phyloP scores from a whole-genome alignment of 202 grass and related monocot genomes.

The Musa balbisiana region DNA sequence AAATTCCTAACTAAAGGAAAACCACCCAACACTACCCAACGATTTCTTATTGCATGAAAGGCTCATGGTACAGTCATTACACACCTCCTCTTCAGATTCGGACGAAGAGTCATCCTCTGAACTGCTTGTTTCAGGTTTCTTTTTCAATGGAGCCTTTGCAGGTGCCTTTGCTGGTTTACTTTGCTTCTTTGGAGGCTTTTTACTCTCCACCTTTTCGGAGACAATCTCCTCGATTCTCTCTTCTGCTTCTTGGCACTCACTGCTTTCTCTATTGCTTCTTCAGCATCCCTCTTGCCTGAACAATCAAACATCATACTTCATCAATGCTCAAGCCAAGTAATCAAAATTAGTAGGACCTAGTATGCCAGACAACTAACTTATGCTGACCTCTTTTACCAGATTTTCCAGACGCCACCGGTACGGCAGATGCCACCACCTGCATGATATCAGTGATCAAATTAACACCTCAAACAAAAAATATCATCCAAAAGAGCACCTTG shows the following conservation, averaged over 20 bases:
- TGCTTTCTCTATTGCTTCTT: slow-evolving; percentile 44
- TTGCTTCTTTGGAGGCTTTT: slow-evolving; percentile 54
- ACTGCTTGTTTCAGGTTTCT: slow-evolving; percentile 36
- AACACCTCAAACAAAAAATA: neutral
- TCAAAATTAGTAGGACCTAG: neutral
- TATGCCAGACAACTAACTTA: neutral
- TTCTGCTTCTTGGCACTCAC: slow-evolving; percentile 62
- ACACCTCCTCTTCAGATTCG: slow-evolving; percentile 61
- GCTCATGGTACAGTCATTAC: too few relatives aligned
- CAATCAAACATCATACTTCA: neutral
- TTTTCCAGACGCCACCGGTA: slow-evolving; percentile 2
- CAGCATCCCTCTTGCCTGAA: slow-evolving; percentile 48
- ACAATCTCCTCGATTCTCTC: slow-evolving; percentile 20
- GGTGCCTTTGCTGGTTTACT: too few relatives aligned
- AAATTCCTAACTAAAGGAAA: too few relatives aligned
- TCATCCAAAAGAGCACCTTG: neutral
- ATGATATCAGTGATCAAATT: neutral
- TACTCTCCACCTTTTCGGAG: slow-evolving; percentile 7
- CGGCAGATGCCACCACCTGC: slow-evolving; percentile 16
- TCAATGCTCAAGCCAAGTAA: neutral
- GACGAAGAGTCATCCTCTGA: slow-evolving; percentile 36
- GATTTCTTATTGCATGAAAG: too few relatives aligned
- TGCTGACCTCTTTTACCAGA: slow-evolving; percentile 27
- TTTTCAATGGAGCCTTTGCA: too few relatives aligned
- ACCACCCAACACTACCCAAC: too few relatives aligned